Conservation (phyloP, 2,329 filamentous ascomycete genomes). For the Cladosporium sp. region DNA sequence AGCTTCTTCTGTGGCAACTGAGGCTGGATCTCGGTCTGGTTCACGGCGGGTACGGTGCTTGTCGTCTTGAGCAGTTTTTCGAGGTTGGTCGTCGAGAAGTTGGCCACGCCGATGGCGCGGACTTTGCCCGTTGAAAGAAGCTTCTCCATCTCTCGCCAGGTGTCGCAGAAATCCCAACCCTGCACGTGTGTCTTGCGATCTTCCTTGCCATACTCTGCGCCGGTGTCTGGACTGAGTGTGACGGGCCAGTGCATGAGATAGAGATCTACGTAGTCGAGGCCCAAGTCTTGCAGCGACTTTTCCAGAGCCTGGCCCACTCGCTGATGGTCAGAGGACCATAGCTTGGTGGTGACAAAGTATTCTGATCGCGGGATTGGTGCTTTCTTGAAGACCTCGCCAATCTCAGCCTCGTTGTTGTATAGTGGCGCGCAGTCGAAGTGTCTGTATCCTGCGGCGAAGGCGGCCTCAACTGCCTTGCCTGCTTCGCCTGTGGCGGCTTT, state of each 20-base stretch:
- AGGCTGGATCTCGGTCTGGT: conserved; percentile 18
- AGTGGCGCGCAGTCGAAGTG: conserved; percentile 31
- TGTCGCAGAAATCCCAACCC: conserved; percentile 18
- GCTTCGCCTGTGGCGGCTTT: conserved; percentile 31
- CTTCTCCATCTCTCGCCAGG: conserved; percentile 19
- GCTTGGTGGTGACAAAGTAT: conserved; percentile 48
- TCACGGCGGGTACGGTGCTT: conserved; percentile 17
- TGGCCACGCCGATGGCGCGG: conserved; percentile 19
- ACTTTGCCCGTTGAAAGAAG: conserved; percentile 18
- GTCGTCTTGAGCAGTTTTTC: conserved; percentile 15
- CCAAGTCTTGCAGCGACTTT: conserved; percentile 40
- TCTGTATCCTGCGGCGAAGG: conserved; percentile 18
- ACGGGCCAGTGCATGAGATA: conserved; percentile 56
- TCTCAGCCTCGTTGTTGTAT: conserved; percentile 28
- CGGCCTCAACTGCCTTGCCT: conserved; percentile 23
- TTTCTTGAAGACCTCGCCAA: conserved; percentile 22
- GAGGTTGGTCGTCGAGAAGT: conserved; percentile 17
- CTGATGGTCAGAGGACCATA: conserved; percentile 49
- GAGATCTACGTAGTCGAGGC: conserved; percentile 61
- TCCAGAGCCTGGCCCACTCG: conserved; percentile 16
- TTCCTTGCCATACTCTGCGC: conserved; percentile 23
- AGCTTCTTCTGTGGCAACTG: conserved; percentile 15
- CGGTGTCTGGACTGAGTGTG: conserved; percentile 31
- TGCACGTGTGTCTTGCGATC: background rate
- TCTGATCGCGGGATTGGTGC: conserved; percentile 21